Conservation (phyloP, 192 early-diverging fungal species). For the Borealophlyctis nickersoniae region DNA sequence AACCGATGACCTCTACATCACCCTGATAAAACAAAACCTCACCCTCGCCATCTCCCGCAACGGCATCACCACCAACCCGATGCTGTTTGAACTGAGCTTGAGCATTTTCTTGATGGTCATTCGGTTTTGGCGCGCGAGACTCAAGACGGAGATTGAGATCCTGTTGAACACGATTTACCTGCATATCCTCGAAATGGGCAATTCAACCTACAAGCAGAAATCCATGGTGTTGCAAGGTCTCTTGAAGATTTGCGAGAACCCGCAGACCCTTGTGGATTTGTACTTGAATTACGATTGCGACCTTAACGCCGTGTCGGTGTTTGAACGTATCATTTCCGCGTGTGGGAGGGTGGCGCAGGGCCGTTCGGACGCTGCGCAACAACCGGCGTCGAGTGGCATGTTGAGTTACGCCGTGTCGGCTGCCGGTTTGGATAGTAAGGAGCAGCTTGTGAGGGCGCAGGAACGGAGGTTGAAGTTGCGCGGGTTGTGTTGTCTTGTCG, state of each 20-base stretch:
- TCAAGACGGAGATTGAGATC: slow-evolving; percentile 62
- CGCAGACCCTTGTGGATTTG: slow-evolving; percentile 55
- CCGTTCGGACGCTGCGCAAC: slow-evolving; percentile 10
- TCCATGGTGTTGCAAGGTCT: slow-evolving; percentile 50
- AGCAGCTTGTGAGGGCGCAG: slow-evolving; percentile 39
- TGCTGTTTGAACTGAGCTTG: slow-evolving; percentile 57
- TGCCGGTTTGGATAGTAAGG: slow-evolving; percentile 31
- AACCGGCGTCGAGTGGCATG: slow-evolving; percentile 17
- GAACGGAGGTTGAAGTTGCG: slow-evolving; percentile 40
- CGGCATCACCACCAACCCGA: slow-evolving; percentile 50
- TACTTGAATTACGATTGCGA: slow-evolving; percentile 67
- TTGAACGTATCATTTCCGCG: slow-evolving; percentile 49
- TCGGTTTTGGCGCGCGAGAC: slow-evolving; percentile 39
- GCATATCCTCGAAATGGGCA: slow-evolving; percentile 63
- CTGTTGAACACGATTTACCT: slow-evolving; percentile 56
- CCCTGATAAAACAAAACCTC: slow-evolving; percentile 39
- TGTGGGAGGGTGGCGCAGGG: slow-evolving; percentile 48
- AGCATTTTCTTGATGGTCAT: slow-evolving; percentile 56
- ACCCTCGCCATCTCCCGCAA: slow-evolving; percentile 53
- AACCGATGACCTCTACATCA: slow-evolving; percentile 40
- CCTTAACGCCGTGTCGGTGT: slow-evolving; percentile 42
- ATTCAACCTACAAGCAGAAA: slow-evolving; percentile 56
- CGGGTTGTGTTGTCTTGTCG: slow-evolving; percentile 45
- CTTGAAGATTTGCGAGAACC: slow-evolving; percentile 53
- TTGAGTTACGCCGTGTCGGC: slow-evolving; percentile 36